Percentiles rank a stretch among this genome's conserved stretches.
phyloP scores from a whole-genome alignment of 129 eudicot genomes.

The Arctium minus region DNA sequence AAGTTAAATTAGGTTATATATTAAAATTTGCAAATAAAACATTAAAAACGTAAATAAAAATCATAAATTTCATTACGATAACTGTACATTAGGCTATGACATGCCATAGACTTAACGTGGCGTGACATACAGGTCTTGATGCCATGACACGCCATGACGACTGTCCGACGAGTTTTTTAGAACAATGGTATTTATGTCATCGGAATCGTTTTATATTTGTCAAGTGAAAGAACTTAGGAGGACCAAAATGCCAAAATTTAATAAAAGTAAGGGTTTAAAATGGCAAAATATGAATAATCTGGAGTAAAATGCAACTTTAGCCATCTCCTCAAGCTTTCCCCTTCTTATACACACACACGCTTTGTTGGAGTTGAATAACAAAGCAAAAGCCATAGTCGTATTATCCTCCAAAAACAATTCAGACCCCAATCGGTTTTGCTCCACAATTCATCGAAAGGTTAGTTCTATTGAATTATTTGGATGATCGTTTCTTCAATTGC shows the following conservation, averaged over 20 bases:
- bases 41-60: too few species aligned
- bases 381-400: background rate
- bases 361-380: background rate
- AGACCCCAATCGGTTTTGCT: background rate
- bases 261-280: background rate
- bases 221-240: background rate
- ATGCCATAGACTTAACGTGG: too few species aligned
- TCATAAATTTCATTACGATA: too few species aligned
- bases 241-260: background rate
- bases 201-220: background rate
- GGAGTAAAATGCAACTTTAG: slow-evolving; percentile 18
- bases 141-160: too few species aligned
- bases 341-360: background rate
- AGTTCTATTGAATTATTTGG: background rate
- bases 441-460: slow-evolving; percentile 3
- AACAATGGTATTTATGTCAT: too few species aligned
- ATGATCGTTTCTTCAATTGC: background rate
- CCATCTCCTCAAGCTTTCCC: slow-evolving; percentile 6
- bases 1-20: too few species aligned
- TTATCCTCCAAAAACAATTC: slow-evolving; percentile 1
- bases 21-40: too few species aligned
- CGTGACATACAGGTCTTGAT: too few species aligned
- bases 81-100: too few species aligned
- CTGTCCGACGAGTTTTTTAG: too few species aligned
- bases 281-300: background rate